These are phyloP conservation scores for Russula emetica DNA, from an alignment of 768 basidiomycete species.

Conservation along the genomic window DNA sequence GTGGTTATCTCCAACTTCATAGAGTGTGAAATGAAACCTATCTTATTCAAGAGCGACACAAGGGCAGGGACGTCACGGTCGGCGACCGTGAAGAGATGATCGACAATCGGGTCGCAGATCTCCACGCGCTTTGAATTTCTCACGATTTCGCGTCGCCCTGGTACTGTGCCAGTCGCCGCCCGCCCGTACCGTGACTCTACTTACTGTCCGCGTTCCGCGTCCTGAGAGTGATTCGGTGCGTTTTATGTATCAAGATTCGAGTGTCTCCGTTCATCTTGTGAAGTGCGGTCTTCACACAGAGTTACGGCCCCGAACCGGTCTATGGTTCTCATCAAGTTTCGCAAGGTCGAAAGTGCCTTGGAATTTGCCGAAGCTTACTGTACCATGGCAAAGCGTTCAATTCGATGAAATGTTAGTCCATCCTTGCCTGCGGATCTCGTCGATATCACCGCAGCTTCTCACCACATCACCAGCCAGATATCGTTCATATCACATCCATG, in stretches of 20 bases:
- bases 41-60: too few species aligned
- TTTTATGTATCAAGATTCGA: slow-evolving; percentile 25
- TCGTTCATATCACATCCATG: slow-evolving; percentile 75
- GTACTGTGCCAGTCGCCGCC: too few species aligned
- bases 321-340: slow-evolving; percentile 82
- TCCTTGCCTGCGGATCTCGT: background rate
- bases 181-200: too few species aligned
- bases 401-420: slow-evolving; percentile 68
- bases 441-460: slow-evolving; percentile 5
- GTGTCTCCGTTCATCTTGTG: slow-evolving; percentile 4
- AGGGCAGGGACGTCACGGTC: too few species aligned
- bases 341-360: slow-evolving; percentile 59
- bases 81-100: too few species aligned
- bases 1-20: too few species aligned
- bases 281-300: slow-evolving; percentile 37
- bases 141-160: background rate
- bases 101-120: too few species aligned
- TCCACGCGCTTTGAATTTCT: too few species aligned
- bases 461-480: slow-evolving; percentile 58
- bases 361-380: slow-evolving; percentile 87
- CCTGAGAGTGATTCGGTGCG: slow-evolving; percentile 82
- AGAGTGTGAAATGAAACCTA: too few species aligned
- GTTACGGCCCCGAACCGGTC: slow-evolving; percentile 86
- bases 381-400: slow-evolving; percentile 89
- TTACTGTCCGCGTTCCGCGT: too few species aligned